Percentiles rank a stretch among this genome's conserved stretches.
Evolutionary conservation across 2,329 filamentous ascomycete genomes (phyloP).

Genomic region (Colletotrichum cuscutae): DNA sequence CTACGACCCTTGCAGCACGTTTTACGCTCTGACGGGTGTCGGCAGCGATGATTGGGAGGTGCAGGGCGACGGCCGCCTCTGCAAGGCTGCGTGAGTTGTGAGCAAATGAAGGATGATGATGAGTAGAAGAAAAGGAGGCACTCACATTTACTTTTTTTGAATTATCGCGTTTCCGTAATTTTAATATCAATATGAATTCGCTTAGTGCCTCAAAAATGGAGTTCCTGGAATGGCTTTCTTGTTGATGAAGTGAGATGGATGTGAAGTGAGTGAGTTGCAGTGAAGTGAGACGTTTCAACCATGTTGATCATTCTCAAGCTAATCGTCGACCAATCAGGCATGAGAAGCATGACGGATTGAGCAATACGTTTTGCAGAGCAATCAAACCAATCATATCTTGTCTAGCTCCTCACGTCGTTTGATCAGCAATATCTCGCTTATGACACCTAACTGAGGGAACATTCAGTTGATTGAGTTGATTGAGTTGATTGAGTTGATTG

Average conservation of each 20-base stretch:
- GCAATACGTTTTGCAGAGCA: not conserved
- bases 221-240: not conserved
- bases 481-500: not conserved
- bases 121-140: not conserved
- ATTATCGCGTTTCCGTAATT: not conserved
- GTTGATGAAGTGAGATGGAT: not conserved
- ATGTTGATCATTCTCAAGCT: not conserved
- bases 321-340: not conserved
- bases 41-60: constrained; percentile 62
- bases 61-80: constrained; percentile 35
- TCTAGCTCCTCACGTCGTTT: not conserved
- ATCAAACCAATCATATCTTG: not conserved
- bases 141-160: not conserved
- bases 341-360: not conserved
- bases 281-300: not conserved
- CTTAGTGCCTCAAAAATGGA: not conserved
- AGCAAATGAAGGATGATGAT: not conserved
- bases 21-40: constrained; percentile 59
- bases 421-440: not conserved
- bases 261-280: too few species aligned
- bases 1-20: constrained; percentile 58
- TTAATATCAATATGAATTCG: not conserved
- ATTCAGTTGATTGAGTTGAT: not conserved
- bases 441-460: too few species aligned
- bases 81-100: constrained; percentile 4